A percentile compares a stretch with the other conserved stretches of the same genome.
Conservation (phyloP, 2,329 filamentous ascomycete genomes). For the Botrytis fragariae region DNA sequence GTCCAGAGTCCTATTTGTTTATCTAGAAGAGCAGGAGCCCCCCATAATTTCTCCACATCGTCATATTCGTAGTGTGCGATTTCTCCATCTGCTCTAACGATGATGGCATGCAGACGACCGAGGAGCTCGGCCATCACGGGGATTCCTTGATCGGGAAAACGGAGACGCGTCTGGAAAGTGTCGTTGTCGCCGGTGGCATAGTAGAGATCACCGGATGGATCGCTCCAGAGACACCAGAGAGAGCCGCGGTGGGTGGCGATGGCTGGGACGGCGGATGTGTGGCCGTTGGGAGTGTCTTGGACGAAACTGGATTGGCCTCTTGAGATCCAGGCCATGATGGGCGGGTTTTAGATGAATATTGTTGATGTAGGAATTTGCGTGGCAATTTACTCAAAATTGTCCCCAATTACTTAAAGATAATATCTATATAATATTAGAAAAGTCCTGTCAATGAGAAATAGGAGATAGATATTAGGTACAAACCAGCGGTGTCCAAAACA, state of each 20-base stretch:
- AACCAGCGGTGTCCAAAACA: slow-evolving; percentile 1
- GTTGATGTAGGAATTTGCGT: no score
- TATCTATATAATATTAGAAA: not conserved
- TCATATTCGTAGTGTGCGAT: slow-evolving; percentile 40
- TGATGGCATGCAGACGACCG: slow-evolving; percentile 39
- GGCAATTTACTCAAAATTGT: not conserved
- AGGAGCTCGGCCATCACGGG: slow-evolving; percentile 40
- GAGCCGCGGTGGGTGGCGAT: slow-evolving; percentile 40
- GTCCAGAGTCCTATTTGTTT: slow-evolving; percentile 30
- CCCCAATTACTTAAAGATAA: not conserved
- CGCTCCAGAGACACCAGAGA: slow-evolving; percentile 41
- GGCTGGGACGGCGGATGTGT: slow-evolving; percentile 39
- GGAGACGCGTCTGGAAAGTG: slow-evolving; percentile 33
- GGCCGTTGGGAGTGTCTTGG: slow-evolving; percentile 33
- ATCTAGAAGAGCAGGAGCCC: slow-evolving; percentile 31
- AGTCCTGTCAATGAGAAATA: not conserved
- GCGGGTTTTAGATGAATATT: not conserved
- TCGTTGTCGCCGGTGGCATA: slow-evolving; percentile 38
- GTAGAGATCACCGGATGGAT: slow-evolving; percentile 36
- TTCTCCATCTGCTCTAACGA: slow-evolving; percentile 34
- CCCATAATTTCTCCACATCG: slow-evolving; percentile 37
- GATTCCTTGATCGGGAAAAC: slow-evolving; percentile 38
- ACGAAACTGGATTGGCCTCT: slow-evolving; percentile 38
- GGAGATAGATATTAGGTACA: not conserved
- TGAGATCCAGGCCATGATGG: slow-evolving; percentile 36